Evolutionary conservation across 768 basidiomycete genomes (phyloP), one percentile per base, ranked within the genome.

Genomic region (Fomitopsis serialis): DNA sequence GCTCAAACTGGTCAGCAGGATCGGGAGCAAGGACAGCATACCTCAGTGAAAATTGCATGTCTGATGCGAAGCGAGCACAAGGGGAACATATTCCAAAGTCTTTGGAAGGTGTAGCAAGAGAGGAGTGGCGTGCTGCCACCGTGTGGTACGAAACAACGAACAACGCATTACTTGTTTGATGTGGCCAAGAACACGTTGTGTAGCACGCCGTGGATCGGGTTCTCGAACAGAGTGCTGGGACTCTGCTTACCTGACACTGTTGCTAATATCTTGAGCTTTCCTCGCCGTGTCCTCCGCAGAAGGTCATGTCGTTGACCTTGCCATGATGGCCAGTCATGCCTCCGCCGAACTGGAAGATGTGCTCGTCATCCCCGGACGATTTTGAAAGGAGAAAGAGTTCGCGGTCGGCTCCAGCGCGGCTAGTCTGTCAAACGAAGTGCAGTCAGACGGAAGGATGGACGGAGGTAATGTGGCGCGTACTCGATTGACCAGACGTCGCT

Each of bases 281-380:
- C 57, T 80, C 76, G 42, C 79, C 80, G 58, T 76, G 80, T 2
- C 89, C 88, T 0, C 89, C 89, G 65, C 87, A 89, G 61, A 89
- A 92, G 22, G 81, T 74, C 75, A 92, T 84, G 58, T 84, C 89
- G 58, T 84, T 91, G 15, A 92, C 74, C 61, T 75, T 81, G 36
- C 83, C 86, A 66, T 90, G 88, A 61, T 92, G 90, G 1, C 89
- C 90, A 58, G 84, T 89, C 29, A 89, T 72, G 1, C 88, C 88
- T 2, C 89, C 89, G 24, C 88, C 90, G 61, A 92, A 92, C 6
- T 79, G 68, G 56, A 84, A 88, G 46, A 84, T 70, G 54, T 74
- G 66, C 60, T 88, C 85, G 12, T 68, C 67, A 5, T 68, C 65
- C 13, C 68, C 65, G 3, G 74, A 68, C 0, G 77, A 70, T 63